Percentiles rank a stretch among this genome's conserved stretches.
phyloP scores from a whole-genome alignment of 208 protist species.

The Phytomonas francai region DNA sequence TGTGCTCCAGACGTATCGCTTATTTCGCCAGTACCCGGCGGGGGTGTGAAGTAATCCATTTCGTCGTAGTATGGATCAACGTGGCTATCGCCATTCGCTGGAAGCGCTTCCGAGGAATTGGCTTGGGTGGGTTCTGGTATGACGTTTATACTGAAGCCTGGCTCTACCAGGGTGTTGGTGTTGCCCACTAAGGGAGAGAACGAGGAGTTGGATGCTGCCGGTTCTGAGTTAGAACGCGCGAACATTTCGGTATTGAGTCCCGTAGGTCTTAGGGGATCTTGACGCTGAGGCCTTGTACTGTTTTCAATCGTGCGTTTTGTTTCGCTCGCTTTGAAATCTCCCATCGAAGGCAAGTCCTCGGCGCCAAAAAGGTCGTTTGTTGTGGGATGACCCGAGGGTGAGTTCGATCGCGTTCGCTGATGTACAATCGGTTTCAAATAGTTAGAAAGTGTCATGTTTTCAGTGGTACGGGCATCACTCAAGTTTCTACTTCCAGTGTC shows the following conservation, averaged over 20 bases:
- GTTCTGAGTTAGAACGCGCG: conserved; percentile 13
- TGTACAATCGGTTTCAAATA: conserved; percentile 24
- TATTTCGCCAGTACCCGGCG: conserved; percentile 9
- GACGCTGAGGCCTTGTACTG: conserved; percentile 13
- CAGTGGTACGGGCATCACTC: too few relatives aligned
- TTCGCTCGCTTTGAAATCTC: conserved; percentile 37
- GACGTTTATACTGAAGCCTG: too few relatives aligned
- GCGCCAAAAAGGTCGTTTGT: conserved; percentile 32
- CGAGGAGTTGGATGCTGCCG: neutral
- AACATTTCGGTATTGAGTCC: conserved; percentile 63
- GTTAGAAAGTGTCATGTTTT: neutral
- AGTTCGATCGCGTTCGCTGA: conserved; percentile 22
- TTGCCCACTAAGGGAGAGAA: too few relatives aligned
- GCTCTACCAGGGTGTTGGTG: too few relatives aligned
- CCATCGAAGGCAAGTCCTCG: conserved; percentile 39
- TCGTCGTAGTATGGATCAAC: conserved; percentile 63
- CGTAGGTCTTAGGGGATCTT: conserved; percentile 29
- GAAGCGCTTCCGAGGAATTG: conserved; percentile 9
- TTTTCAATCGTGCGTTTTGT: conserved; percentile 4
- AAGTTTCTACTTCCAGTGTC: conserved; percentile 5
- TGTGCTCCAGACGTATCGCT: conserved; percentile 11
- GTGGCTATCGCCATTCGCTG: conserved; percentile 23
- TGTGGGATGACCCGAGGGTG: conserved; percentile 28
- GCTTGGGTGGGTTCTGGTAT: conserved; percentile 3
- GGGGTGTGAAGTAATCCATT: conserved; percentile 62